Base-by-base conservation (phyloP, 352 stramenopile species). In the Phytopythium cucurbitacearum region DNA sequence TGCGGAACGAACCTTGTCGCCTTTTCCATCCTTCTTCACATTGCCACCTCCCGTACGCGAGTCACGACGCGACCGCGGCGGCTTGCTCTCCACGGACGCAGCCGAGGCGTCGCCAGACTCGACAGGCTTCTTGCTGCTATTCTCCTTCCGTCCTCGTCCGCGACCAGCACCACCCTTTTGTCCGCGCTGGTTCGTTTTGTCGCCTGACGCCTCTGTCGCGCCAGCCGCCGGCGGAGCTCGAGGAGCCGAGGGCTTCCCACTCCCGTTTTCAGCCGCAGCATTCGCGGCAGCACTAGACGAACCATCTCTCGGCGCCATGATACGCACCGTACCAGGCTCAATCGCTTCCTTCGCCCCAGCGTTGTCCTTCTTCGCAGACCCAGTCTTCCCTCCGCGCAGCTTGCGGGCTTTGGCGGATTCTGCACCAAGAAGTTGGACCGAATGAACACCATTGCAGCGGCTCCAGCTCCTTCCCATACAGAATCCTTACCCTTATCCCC, bases 341-440 rank as follows among this genome's bases (percentile, higher is more conserved):
- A 74, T 33, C 1, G 62, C 7, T n/a, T 80, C 66, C 54, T 59
- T 58, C 8, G 58, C 59, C 2, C 37, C 21, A 12, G 51, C 11
- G 2, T 5, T 32, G 46, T 87, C 74, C 41, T 73, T 83, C 36
- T 72, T 69, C 10, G 33, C 51, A 33, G 48, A 53, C 35, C 54
- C 40, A 36, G n/a, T 51, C 51, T 48, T 67, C 28, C 67, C 65
- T 4, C 43, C 51, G 0, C 71, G 73, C 33, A 61, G 50, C 56
- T 85, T 85, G 51, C 76, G 71, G 32, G 40, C 41, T 51, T 84
- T 89, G n/a, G 53, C 32, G n/a, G 51, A 40, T 9, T 80, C 73
- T 80, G 28, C 12, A 28, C 11, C 12, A n/a, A 13, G 7, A 35
- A 28, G 21, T 32, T 21, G 4, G 7, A 41, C 32, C 15, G 8